phyloP scores from a whole-genome alignment of 2,329 filamentous ascomycete species.

The Penicillium sp. region DNA sequence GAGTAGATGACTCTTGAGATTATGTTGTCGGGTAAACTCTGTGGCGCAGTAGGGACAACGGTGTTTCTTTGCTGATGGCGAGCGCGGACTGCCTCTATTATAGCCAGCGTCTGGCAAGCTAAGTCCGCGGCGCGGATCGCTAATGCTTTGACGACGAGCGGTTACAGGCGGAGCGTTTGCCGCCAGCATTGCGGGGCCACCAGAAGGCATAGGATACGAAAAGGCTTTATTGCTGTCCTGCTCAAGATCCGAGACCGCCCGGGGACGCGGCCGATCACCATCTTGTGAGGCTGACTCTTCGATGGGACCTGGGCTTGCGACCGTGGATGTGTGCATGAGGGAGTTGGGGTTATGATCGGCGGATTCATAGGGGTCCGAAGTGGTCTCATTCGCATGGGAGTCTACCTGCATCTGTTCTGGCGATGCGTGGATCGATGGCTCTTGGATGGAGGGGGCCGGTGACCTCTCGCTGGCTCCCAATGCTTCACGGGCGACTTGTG shows the following conservation, averaged over 20 bases:
- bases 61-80: slow-evolving; percentile 83
- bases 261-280: slow-evolving; percentile 44
- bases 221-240: slow-evolving; percentile 59
- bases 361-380: slow-evolving; percentile 52
- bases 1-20: slow-evolving; percentile 94
- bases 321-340: slow-evolving; percentile 54
- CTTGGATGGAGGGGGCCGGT: slow-evolving; percentile 46
- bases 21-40: slow-evolving; percentile 96
- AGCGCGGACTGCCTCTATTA: slow-evolving; percentile 63
- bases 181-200: slow-evolving; percentile 22
- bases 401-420: slow-evolving; percentile 52
- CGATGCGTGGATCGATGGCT: slow-evolving; percentile 51
- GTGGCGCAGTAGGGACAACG: slow-evolving; percentile 96
- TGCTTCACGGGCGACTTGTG: slow-evolving; percentile 48
- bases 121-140: slow-evolving; percentile 61
- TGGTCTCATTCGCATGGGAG: slow-evolving; percentile 54
- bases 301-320: slow-evolving; percentile 52
- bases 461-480: slow-evolving; percentile 44
- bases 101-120: slow-evolving; percentile 62
- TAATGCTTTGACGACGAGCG: slow-evolving; percentile 31
- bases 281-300: slow-evolving; percentile 49
- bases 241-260: slow-evolving; percentile 42
- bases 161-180: not conserved
- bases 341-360: slow-evolving; percentile 56
- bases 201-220: slow-evolving; percentile 66